These are phyloP conservation scores for Verticillium nonalfalfae DNA, from an alignment of 2,329 filamentous ascomycete genomes.

Conservation along the genomic window DNA sequence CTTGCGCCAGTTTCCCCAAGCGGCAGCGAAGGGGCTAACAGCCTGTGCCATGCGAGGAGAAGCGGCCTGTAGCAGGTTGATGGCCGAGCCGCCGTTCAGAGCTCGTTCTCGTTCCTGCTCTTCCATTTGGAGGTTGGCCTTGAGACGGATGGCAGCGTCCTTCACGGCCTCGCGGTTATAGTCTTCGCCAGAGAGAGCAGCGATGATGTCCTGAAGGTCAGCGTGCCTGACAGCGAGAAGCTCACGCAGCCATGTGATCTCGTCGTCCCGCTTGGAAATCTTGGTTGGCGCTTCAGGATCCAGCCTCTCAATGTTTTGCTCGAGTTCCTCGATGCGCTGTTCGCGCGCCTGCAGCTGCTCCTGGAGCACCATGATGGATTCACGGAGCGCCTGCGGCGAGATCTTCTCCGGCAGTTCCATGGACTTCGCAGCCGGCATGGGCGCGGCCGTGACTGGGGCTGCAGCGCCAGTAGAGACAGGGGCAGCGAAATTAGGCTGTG, in stretches of 20 bases:
- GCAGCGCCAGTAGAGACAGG: conserved; percentile 31
- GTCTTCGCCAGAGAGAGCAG: conserved; percentile 63
- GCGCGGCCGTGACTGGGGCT: conserved; percentile 24
- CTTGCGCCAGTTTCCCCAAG: conserved; percentile 93
- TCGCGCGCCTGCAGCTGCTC: conserved; percentile 96
- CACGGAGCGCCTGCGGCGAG: conserved; percentile 87
- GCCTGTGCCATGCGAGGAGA: conserved; percentile 80
- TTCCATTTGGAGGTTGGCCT: conserved; percentile 96
- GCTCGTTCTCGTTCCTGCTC: conserved; percentile 89
- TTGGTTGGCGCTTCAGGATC: conserved; percentile 76
- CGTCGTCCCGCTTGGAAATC: conserved; percentile 85
- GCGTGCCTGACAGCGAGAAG: conserved; percentile 84
- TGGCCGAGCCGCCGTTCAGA: conserved; percentile 60
- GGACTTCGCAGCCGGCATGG: conserved; percentile 15
- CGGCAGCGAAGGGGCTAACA: conserved; percentile 72
- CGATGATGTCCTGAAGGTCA: conserved; percentile 88
- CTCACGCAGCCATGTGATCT: conserved; percentile 92
- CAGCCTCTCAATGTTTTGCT: conserved; percentile 59
- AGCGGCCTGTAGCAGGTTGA: conserved; percentile 66
- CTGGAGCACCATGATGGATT: conserved; percentile 93
- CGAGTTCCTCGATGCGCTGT: conserved; percentile 79
- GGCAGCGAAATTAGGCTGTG: conserved; percentile 19
- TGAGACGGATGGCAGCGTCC: conserved; percentile 87
- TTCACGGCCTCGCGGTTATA: conserved; percentile 77
- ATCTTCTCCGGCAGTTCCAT: conserved; percentile 71